These are phyloP conservation scores for Alternaria brassicae DNA, from an alignment of 2,329 filamentous ascomycete species.

Conservation along the genomic window DNA sequence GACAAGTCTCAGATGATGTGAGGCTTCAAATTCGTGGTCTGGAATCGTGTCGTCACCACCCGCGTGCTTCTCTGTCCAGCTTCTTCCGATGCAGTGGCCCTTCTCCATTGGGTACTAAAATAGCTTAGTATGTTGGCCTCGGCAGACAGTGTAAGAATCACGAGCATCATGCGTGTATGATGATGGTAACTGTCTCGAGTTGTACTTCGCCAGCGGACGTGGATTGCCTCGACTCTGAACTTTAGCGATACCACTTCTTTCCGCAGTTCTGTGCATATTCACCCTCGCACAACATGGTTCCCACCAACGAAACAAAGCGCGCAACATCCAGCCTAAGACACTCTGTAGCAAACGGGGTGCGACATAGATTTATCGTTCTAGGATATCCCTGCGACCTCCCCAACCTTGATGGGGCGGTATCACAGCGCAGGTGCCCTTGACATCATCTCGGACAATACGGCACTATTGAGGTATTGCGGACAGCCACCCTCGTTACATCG, in stretches of 20 bases:
- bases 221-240: background rate
- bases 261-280: background rate
- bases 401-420: background rate
- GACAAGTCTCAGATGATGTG: background rate
- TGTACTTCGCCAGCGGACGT: background rate
- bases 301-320: background rate
- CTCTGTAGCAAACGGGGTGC: background rate
- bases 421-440: conserved; percentile 6
- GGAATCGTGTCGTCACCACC: conserved; percentile 2
- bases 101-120: background rate
- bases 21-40: background rate
- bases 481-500: conserved; percentile 11
- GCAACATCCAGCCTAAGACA: background rate
- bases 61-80: too few relatives aligned
- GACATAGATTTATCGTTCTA: background rate
- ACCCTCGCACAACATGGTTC: background rate
- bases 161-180: background rate
- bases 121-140: background rate
- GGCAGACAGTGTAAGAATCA: background rate
- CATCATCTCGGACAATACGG: conserved; percentile 11
- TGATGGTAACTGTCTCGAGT: background rate
- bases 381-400: background rate
- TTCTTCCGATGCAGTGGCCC: background rate
- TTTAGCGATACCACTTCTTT: background rate
- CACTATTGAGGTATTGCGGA: background rate